Percentiles rank a stretch among this genome's conserved stretches.
phyloP scores from a whole-genome alignment of 768 basidiomycete genomes.

The Podaxis carcinomalis region DNA sequence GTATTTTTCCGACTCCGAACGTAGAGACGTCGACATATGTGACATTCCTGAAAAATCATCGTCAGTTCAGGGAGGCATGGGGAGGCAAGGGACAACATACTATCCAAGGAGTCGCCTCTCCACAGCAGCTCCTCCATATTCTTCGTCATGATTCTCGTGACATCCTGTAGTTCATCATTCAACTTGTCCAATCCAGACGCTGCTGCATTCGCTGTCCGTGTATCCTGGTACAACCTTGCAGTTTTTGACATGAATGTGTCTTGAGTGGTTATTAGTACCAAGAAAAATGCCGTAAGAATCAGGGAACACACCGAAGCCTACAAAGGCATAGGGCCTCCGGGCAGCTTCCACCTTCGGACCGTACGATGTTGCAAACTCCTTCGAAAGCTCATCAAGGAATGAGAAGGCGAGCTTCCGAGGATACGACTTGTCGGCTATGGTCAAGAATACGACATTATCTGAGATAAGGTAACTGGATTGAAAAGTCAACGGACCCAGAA shows the following conservation, averaged over 20 bases:
- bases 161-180: slow-evolving; percentile 96
- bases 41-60: slow-evolving; percentile 74
- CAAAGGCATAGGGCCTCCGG: slow-evolving; percentile 97
- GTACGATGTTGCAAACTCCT: slow-evolving; percentile 92
- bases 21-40: slow-evolving; percentile 87
- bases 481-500: slow-evolving; percentile 7
- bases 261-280: slow-evolving; percentile 25
- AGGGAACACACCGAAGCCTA: slow-evolving; percentile 81
- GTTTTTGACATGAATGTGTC: slow-evolving; percentile 99
- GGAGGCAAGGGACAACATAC: slow-evolving; percentile 41
- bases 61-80: neutral
- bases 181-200: slow-evolving; percentile 76
- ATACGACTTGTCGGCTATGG: slow-evolving; percentile 95
- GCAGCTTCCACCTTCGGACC: slow-evolving; percentile 90
- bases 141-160: slow-evolving; percentile 99
- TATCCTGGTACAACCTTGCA: slow-evolving; percentile 90
- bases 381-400: slow-evolving; percentile 93
- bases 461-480: slow-evolving; percentile 82
- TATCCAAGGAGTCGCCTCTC: slow-evolving; percentile 95
- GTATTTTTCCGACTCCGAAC: slow-evolving; percentile 97
- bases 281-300: neutral
- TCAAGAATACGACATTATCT: slow-evolving; percentile 92
- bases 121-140: slow-evolving; percentile 99
- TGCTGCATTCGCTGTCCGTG: slow-evolving; percentile 75
- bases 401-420: slow-evolving; percentile 96